Evolutionary conservation across 176 grass and related monocot species (phyloP), one percentile per base, ranked within the genome.

Genomic region (Alopecurus myosuroides): DNA sequence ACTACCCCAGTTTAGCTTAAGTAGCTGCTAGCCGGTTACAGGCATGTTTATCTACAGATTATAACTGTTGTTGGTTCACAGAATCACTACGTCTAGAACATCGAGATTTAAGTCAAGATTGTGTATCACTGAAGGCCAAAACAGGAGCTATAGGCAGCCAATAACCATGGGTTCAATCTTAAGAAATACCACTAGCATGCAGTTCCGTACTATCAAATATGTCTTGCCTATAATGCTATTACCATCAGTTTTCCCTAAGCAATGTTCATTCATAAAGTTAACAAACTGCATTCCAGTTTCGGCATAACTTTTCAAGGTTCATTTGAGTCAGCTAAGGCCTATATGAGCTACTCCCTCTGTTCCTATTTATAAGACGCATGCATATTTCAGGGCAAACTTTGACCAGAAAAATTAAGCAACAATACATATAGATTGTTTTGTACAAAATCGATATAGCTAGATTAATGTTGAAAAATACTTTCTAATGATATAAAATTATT

Each of bases 1-100:
- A 45, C 37, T 45, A n/a, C 36, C 51, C 29, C 52, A 74, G 22
- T 57, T 61, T 72, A 74, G 55, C 81, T 65, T 33, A 83, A 83
- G 4, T 74, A 35, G 60, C 29, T 65, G 58, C 49, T 53, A 76
- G 65, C 33, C 35, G 22, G 70, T 74, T 74, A 46, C 53, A 48
- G 5, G 30, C 28, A 62, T 75, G 12, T 75, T 75, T 60, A 36
- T 31, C 2, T 35, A 48, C 23, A 83, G 25, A n/a, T 20, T 56
- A 56, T 71, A 28, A 28, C n/a, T 73, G 68, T 60, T 18, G 29
- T 49, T 9, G 15, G 50, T 56, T 73, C 67, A 45, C 3, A 8
- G 42, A 45, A 35, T 34, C 31, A 35, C 44, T 34, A 11, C 15
- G 18, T 67, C 29, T 11, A 66, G 29, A 70, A 71, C 29, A 79